These are phyloP conservation scores for Lithospermum erythrorhizon DNA, from an alignment of 257 asterid species.

Conservation along the genomic window DNA sequence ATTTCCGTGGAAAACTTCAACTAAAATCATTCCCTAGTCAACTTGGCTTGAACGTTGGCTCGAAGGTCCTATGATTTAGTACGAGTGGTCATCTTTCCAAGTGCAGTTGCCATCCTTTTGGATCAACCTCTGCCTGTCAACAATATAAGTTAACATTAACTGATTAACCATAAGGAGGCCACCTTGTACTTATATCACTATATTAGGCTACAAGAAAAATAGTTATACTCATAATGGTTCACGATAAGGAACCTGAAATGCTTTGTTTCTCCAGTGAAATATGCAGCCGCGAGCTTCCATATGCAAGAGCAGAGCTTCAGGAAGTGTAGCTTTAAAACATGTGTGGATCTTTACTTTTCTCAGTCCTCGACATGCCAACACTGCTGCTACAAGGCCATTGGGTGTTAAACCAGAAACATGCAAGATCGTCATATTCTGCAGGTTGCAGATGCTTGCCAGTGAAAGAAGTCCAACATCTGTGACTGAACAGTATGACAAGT, in stretches of 20 bases:
- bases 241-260: slow-evolving; percentile 7
- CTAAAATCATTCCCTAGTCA: too few relatives aligned
- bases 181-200: too few relatives aligned
- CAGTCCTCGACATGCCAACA: slow-evolving; percentile 20
- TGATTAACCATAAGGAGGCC: too few relatives aligned
- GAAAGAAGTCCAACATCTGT: slow-evolving; percentile 24
- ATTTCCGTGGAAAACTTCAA: too few relatives aligned
- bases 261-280: slow-evolving; percentile 30
- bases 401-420: slow-evolving; percentile 19
- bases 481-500: slow-evolving; percentile 21
- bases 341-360: slow-evolving; percentile 22
- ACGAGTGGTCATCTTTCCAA: too few relatives aligned
- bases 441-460: slow-evolving; percentile 17
- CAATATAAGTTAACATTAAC: too few relatives aligned
- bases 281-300: slow-evolving; percentile 22
- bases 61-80: too few relatives aligned
- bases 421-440: slow-evolving; percentile 20
- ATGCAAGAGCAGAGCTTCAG: slow-evolving; percentile 7
- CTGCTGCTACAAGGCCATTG: slow-evolving; percentile 21
- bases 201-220: too few relatives aligned
- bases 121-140: too few relatives aligned
- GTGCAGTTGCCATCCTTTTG: too few relatives aligned
- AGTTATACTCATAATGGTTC: neutral
- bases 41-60: too few relatives aligned
- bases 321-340: slow-evolving; percentile 14